Conservation (phyloP, 306 rosid species). For the Acmispon strigosus region DNA sequence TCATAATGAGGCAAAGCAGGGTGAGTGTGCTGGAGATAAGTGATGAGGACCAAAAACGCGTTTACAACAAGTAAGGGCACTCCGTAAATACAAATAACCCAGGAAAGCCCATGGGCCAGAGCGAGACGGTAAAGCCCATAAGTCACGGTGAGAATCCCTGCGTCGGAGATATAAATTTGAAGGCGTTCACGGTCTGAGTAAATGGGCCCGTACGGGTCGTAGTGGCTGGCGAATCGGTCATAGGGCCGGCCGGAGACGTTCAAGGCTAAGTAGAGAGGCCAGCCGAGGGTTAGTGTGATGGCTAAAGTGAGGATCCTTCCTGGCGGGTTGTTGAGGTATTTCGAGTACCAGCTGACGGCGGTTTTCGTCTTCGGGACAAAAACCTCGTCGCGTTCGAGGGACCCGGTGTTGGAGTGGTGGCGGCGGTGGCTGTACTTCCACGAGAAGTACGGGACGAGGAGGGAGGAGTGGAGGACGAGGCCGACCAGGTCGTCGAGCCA, state of each 20-base stretch:
- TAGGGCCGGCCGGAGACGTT: slow-evolving; percentile 67
- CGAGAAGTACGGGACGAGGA: slow-evolving; percentile 70
- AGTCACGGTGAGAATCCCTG: slow-evolving; percentile 34
- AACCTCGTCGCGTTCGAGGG: slow-evolving; percentile 72
- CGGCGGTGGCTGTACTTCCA: slow-evolving; percentile 89
- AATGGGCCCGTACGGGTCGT: slow-evolving; percentile 71
- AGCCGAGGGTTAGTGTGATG: slow-evolving; percentile 50
- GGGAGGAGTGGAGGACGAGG: slow-evolving; percentile 54
- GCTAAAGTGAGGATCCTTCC: slow-evolving; percentile 42
- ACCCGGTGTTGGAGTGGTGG: slow-evolving; percentile 84
- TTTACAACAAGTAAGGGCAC: neutral
- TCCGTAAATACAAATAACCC: slow-evolving; percentile 56
- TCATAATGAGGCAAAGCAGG: slow-evolving; percentile 29
- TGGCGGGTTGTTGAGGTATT: slow-evolving; percentile 58
- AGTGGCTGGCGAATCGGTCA: slow-evolving; percentile 57
- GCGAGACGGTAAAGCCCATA: slow-evolving; percentile 44
- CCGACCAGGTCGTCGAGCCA: slow-evolving; percentile 73
- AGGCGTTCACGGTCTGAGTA: slow-evolving; percentile 53
- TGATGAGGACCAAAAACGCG: slow-evolving; percentile 11
- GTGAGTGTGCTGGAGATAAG: slow-evolving; percentile 29
- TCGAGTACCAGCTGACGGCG: slow-evolving; percentile 34
- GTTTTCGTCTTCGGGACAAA: slow-evolving; percentile 68
- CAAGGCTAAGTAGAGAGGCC: slow-evolving; percentile 75
- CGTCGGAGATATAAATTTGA: slow-evolving; percentile 55
- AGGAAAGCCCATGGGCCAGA: slow-evolving; percentile 37